Evolutionary conservation across 306 rosid species (phyloP), one percentile per base, ranked within the genome.

Genomic region (Lagenaria siceraria): DNA sequence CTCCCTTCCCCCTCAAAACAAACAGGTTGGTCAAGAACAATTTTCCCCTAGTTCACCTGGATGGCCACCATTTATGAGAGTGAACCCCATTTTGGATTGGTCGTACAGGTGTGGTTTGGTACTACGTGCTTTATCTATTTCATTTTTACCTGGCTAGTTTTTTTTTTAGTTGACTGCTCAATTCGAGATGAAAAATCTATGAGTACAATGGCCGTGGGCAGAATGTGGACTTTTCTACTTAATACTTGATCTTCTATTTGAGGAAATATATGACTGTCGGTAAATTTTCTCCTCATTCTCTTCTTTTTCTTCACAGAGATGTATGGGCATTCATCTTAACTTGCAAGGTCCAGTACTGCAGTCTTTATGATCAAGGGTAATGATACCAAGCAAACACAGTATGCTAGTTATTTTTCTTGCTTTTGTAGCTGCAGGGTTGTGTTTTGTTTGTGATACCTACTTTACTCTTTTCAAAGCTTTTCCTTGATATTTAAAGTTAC

Each of bases 11-110:
- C 36, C 21, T 4, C 59, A 69, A 77, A 77, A 81, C 21, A 48
- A 72, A 77, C 88, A 92, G 98, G 93, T 95, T 22, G 97, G 97
- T 71, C 97, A 95, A 87, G 98, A 95, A 78, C 97, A 92, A 75
- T 95, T 95, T 84, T 92, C 95, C 51, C 98, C 98, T 72, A 95
- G 98, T 84, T 95, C 98, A 78, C 85, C 86, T 53, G 97, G 98
- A 36, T 95, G 98, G 98, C 98, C 97, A 71, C 85, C 97, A 79
- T 90, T 95, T 81, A 95, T 95, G 98, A 89, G 98, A 83, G 97
- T 95, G 84, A 92, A 95, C 86, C 97, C 98, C 74, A 90, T 95
- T 84, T 85, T 95, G 84, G 97, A 95, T 87, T 95, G 98, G 98
- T 95, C 98, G 55, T 95, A 95, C 92, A 88, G 92, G 92, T 88